Evolutionary conservation across 352 stramenopile species (phyloP).

Genomic region (Phytophthora aleatoria): DNA sequence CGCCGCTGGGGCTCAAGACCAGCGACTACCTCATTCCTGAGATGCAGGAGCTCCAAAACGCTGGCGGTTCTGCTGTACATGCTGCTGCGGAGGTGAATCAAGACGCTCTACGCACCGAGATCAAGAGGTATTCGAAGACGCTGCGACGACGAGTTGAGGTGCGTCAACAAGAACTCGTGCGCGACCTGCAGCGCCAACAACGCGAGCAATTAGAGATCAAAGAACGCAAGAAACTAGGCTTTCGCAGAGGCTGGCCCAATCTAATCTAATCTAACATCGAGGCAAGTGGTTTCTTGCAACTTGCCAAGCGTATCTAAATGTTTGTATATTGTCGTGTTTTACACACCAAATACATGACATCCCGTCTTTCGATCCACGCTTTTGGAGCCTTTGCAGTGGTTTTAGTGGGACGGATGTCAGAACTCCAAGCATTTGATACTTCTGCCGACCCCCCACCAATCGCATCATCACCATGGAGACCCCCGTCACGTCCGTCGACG

Average conservation of each 20-base stretch:
- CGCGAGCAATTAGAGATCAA: slow-evolving; percentile 43
- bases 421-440: slow-evolving; percentile 1
- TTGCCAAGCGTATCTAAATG: slow-evolving; percentile 13
- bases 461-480: slow-evolving; percentile 32
- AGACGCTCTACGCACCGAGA: slow-evolving; percentile 41
- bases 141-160: slow-evolving; percentile 41
- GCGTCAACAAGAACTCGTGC: slow-evolving; percentile 40
- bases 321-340: slow-evolving; percentile 13
- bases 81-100: slow-evolving; percentile 39
- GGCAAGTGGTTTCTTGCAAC: neutral
- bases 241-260: slow-evolving; percentile 22
- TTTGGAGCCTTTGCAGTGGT: neutral
- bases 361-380: slow-evolving; percentile 17
- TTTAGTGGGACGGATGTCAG: slow-evolving; percentile 25
- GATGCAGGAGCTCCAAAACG: slow-evolving; percentile 29
- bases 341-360: slow-evolving; percentile 11
- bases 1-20: slow-evolving; percentile 43
- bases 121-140: slow-evolving; percentile 48
- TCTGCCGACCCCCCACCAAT: slow-evolving; percentile 27
- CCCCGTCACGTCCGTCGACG: slow-evolving; percentile 2
- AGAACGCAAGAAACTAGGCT: slow-evolving; percentile 43
- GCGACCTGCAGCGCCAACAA: slow-evolving; percentile 39
- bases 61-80: slow-evolving; percentile 12
- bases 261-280: slow-evolving; percentile 16
- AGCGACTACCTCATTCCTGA: slow-evolving; percentile 46